phyloP scores from a whole-genome alignment of 164 flowering plant species.

The Warburgia ugandensis region DNA sequence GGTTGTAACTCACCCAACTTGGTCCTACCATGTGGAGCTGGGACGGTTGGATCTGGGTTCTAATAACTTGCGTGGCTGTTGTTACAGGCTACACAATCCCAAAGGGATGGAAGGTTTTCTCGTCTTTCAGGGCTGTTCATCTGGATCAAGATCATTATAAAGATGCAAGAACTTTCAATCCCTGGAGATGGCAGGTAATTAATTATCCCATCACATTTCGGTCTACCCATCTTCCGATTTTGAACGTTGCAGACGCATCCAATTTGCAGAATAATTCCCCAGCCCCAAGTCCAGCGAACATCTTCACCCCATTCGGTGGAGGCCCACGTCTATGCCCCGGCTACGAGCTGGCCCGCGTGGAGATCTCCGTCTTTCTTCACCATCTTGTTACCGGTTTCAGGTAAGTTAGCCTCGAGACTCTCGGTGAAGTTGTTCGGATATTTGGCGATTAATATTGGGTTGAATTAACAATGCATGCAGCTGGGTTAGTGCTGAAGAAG shows the following conservation, averaged over 20 bases:
- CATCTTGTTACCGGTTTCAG: slow-evolving; percentile 69
- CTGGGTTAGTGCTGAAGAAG: slow-evolving; percentile 79
- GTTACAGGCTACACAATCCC: slow-evolving; percentile 75
- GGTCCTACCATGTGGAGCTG: no score
- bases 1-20: no score
- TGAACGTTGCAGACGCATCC: no score
- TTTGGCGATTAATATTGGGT: no score
- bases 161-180: slow-evolving; percentile 86
- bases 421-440: no score
- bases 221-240: no score
- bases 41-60: no score
- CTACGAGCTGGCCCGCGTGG: slow-evolving; percentile 79
- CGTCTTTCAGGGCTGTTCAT: slow-evolving; percentile 89
- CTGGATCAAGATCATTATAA: slow-evolving; percentile 60
- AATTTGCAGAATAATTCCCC: slow-evolving; percentile 43
- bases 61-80: not conserved
- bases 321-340: slow-evolving; percentile 94
- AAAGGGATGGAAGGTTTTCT: slow-evolving; percentile 88
- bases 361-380: slow-evolving; percentile 84
- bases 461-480: no score
- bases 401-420: slow-evolving; percentile 36
- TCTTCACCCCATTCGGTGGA: slow-evolving; percentile 86
- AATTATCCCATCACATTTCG: not conserved
- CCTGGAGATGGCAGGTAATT: slow-evolving; percentile 96
- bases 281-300: slow-evolving; percentile 25